Percentiles rank a stretch among this genome's conserved stretches.
phyloP scores from a whole-genome alignment of 306 rosid species.

The Pachyrhizus erosus region DNA sequence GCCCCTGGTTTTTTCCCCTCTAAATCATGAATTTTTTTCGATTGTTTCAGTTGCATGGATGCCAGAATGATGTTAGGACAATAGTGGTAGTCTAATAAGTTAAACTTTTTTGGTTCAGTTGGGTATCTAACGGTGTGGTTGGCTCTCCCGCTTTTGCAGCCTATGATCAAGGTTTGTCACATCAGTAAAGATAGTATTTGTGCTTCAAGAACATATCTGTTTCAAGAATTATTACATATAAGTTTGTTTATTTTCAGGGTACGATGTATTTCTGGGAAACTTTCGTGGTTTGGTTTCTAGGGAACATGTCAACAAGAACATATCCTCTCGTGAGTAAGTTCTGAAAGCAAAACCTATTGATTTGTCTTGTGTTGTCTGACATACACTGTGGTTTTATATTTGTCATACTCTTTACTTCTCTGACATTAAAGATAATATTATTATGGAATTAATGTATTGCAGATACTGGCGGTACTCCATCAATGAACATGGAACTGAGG shows the following conservation, averaged over 20 bases:
- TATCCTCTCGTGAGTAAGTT: slow-evolving; percentile 87
- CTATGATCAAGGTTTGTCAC: slow-evolving; percentile 82
- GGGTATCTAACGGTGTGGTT: slow-evolving; percentile 97
- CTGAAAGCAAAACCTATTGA: slow-evolving; percentile 1
- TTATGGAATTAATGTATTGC: slow-evolving; percentile 48
- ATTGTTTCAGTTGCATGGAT: slow-evolving; percentile 11
- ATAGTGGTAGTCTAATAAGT: slow-evolving; percentile 22
- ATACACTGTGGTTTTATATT: slow-evolving; percentile 8
- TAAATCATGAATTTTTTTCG: slow-evolving; percentile 10
- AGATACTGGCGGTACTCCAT: slow-evolving; percentile 95
- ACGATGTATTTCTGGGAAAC: slow-evolving; percentile 87
- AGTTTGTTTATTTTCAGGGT: slow-evolving; percentile 58
- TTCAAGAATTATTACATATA: slow-evolving; percentile 11
- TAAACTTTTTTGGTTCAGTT: slow-evolving; percentile 54
- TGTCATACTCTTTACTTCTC: background rate
- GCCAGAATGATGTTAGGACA: slow-evolving; percentile 17
- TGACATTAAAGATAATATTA: too few species aligned
- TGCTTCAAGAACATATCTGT: background rate
- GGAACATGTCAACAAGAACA: slow-evolving; percentile 73
- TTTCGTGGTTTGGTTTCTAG: slow-evolving; percentile 85
- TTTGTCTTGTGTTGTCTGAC: background rate
- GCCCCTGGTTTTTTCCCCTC: background rate
- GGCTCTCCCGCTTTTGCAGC: slow-evolving; percentile 99
- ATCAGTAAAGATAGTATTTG: slow-evolving; percentile 17
- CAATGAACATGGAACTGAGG: slow-evolving; percentile 90